phyloP scores from a whole-genome alignment of 208 protist species.

The Leishmania guyanensis region DNA sequence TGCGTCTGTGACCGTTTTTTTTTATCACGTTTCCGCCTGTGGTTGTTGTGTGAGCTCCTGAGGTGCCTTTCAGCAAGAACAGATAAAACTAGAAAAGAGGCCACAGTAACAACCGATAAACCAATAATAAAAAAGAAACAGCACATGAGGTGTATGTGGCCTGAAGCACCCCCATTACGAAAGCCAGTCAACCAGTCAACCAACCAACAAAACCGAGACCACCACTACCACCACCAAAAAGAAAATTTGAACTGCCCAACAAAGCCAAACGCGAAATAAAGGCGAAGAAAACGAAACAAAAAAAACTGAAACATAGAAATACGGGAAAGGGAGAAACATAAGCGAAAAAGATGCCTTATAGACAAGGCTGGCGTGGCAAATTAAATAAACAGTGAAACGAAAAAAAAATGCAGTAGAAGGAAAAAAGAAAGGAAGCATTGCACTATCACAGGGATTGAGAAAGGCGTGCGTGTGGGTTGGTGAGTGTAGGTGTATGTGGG shows the following conservation, averaged over 20 bases:
- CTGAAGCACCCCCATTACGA: too few relatives aligned
- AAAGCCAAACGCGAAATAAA: not conserved
- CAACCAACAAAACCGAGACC: too few relatives aligned
- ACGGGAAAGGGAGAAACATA: not conserved
- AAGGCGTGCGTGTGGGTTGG: not conserved
- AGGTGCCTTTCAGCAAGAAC: not conserved
- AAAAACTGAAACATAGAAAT: not conserved
- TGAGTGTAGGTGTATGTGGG: not conserved
- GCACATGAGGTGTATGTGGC: not conserved
- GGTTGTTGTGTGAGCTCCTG: not conserved
- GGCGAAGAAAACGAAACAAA: not conserved
- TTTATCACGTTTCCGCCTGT: not conserved
- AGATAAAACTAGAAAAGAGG: not conserved
- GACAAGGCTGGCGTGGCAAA: not conserved
- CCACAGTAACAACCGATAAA: not conserved
- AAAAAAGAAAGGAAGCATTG: too few relatives aligned
- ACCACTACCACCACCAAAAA: too few relatives aligned
- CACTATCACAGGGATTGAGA: too few relatives aligned
- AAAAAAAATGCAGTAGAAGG: not conserved
- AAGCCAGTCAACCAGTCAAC: too few relatives aligned
- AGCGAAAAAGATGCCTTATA: not conserved
- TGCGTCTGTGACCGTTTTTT: not conserved
- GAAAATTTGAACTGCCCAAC: not conserved
- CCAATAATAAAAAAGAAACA: not conserved
- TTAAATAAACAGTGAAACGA: not conserved